Conservation (phyloP, 768 basidiomycete species). For the Boletellus ananiceps region DNA sequence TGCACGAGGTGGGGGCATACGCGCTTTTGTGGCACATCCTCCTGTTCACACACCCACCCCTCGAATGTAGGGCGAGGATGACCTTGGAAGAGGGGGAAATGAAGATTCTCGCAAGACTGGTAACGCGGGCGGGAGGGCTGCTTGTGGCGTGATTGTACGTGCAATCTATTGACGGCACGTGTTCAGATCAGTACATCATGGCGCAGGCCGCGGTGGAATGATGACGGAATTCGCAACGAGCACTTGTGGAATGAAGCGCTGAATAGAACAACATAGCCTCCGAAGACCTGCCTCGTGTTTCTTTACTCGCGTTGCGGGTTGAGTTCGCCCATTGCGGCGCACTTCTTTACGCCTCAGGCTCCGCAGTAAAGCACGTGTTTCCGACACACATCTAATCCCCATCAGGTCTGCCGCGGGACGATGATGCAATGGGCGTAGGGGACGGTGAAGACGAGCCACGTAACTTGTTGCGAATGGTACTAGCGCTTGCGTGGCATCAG, state of each 20-base stretch:
- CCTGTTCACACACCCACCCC: constrained; percentile 7
- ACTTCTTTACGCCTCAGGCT: neutral
- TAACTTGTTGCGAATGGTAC: too few species aligned
- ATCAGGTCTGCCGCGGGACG: too few species aligned
- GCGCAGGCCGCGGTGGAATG: constrained; percentile 20
- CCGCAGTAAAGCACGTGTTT: too few species aligned
- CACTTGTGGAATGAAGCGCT: neutral
- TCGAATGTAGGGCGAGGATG: constrained; percentile 58
- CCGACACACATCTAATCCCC: too few species aligned
- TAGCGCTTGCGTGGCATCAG: too few species aligned
- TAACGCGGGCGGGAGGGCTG: constrained; percentile 70
- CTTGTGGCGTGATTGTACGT: constrained; percentile 73
- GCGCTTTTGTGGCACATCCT: neutral
- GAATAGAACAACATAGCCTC: constrained; percentile 4
- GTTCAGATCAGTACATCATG: neutral
- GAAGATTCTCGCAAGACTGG: constrained; percentile 73
- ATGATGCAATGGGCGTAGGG: too few species aligned
- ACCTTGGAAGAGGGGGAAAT: constrained; percentile 67
- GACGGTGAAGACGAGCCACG: too few species aligned
- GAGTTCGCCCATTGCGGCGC: constrained; percentile 1
- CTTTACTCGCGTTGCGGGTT: constrained; percentile 9
- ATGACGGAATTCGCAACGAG: neutral
- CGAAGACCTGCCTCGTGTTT: constrained; percentile 7
- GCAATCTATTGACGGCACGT: neutral
- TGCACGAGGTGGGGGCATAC: constrained; percentile 53